Base-by-base conservation (phyloP, 352 stramenopile species). In the Phytophthora chlamydospora region DNA sequence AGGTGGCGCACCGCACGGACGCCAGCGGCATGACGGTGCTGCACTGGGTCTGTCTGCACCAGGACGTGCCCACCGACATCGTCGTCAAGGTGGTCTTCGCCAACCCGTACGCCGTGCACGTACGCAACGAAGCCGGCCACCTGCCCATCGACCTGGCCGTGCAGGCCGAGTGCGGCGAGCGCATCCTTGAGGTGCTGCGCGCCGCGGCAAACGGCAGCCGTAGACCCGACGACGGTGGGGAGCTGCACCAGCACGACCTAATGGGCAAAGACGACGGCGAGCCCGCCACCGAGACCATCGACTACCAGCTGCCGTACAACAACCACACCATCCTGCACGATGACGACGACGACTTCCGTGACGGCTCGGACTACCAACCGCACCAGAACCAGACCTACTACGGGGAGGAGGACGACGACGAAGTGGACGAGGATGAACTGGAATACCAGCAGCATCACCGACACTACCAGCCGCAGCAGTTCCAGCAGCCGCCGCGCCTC, bases 1-100 rank as follows among this genome's bases (percentile, higher is more conserved):
- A 73, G 43, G 71, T 93, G 21, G 76, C 78, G 29, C 68, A 83
- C 46, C 72, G 81, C 54, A 85, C 76, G 4, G 84, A 93, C 44
- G 68, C 63, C 34, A 91, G 71, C 51, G 84, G 84, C 42, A 93
- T 93, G 84, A 91, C 78, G 16, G 65, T 93, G 32, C 62, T 93
- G 38, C 84, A 93, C 67, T 93, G 84, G 84, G 73, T 89, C 40
- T 93, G 84, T 66, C 63, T 93, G 55, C 84, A 93, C 65, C 84
- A 93, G 55, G 69, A 86, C 54, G 72, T 84, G 47, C 76, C 82
- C 12, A 89, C 78, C 1, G 82, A 93, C 44, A 77, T 91, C 51
- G 73, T 93, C 27, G 74, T 93, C 59, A 91, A 91, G 58, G 83
- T 93, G 58, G 73, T 93, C 16, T 89, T 90, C 43, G 84, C 80